Conservation (phyloP, 768 basidiomycete genomes). For the Mycena galopus region DNA sequence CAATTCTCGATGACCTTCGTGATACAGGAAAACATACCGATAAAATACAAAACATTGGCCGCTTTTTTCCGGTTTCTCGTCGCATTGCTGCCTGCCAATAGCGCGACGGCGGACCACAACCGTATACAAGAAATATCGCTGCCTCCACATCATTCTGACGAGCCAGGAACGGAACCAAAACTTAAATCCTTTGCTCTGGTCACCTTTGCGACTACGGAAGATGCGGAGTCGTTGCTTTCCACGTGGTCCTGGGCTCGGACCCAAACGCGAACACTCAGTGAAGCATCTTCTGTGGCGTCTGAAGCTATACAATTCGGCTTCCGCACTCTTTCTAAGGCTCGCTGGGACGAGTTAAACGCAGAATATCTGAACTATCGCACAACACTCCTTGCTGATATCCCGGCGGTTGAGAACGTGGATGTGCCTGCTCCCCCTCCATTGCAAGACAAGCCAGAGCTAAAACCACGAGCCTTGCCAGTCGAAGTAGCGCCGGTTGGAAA, state of each 20-base stretch:
- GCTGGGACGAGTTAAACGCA: constrained; percentile 74
- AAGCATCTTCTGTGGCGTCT: constrained; percentile 12
- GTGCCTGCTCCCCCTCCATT: background rate
- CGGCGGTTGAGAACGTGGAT: constrained; percentile 41
- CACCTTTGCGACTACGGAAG: constrained; percentile 58
- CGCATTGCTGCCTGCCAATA: constrained; percentile 45
- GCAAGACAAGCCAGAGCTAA: constrained; percentile 11
- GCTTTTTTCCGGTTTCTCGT: constrained; percentile 62
- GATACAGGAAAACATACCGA: constrained; percentile 78
- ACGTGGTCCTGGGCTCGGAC: constrained; percentile 74
- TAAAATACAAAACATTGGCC: constrained; percentile 63
- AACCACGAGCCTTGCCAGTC: background rate
- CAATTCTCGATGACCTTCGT: constrained; percentile 6
- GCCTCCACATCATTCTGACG: constrained; percentile 75
- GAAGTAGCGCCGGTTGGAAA: constrained; percentile 20
- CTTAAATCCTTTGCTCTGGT: constrained; percentile 86
- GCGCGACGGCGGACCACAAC: constrained; percentile 8
- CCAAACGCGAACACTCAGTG: background rate
- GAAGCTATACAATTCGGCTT: constrained; percentile 74
- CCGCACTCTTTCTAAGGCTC: constrained; percentile 64
- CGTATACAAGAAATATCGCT: constrained; percentile 68
- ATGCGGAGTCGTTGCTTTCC: constrained; percentile 57
- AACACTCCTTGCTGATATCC: constrained; percentile 56
- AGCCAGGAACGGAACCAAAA: constrained; percentile 63
- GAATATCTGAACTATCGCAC: constrained; percentile 79